Evolutionary conservation across 2,329 filamentous ascomycete species (phyloP).

Genomic region (Neopestalotiopsis sp.): DNA sequence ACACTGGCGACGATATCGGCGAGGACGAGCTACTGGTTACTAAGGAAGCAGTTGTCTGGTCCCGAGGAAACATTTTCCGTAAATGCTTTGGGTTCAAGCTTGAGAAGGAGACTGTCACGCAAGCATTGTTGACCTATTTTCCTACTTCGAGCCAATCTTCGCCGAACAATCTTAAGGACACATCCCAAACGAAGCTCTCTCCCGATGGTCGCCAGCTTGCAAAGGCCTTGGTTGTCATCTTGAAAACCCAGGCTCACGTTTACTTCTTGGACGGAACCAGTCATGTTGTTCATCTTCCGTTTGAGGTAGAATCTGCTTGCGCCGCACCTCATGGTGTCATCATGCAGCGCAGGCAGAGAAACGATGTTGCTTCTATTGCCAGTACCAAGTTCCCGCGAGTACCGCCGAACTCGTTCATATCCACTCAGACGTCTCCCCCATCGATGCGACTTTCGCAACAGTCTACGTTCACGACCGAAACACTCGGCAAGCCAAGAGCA

Average conservation of each 20-base stretch:
- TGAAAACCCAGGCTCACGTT: slow-evolving; percentile 91
- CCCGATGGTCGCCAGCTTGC: slow-evolving; percentile 42
- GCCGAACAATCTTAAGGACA: slow-evolving; percentile 12
- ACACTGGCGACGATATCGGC: slow-evolving; percentile 42
- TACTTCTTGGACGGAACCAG: slow-evolving; percentile 88
- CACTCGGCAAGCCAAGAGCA: slow-evolving; percentile 58
- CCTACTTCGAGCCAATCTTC: slow-evolving; percentile 53
- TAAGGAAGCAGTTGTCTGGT: slow-evolving; percentile 82
- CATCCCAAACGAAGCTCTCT: slow-evolving; percentile 24
- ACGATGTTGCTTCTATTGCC: slow-evolving; percentile 54
- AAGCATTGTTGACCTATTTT: slow-evolving; percentile 86
- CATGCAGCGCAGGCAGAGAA: slow-evolving; percentile 77
- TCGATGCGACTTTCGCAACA: slow-evolving; percentile 53
- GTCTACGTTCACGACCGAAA: slow-evolving; percentile 61
- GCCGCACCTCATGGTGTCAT: slow-evolving; percentile 83
- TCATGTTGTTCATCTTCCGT: slow-evolving; percentile 91
- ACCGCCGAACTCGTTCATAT: slow-evolving; percentile 84
- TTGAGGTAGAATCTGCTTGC: slow-evolving; percentile 88
- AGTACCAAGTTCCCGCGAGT: slow-evolving; percentile 64
- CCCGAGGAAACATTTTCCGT: slow-evolving; percentile 80
- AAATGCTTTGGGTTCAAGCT: slow-evolving; percentile 85
- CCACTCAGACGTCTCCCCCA: slow-evolving; percentile 65
- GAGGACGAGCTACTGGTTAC: slow-evolving; percentile 86
- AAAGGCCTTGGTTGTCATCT: slow-evolving; percentile 84
- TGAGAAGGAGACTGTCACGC: slow-evolving; percentile 84